Evolutionary conservation across 2,329 filamentous ascomycete species (phyloP).

Genomic region (Dryadomyces quercivorus): DNA sequence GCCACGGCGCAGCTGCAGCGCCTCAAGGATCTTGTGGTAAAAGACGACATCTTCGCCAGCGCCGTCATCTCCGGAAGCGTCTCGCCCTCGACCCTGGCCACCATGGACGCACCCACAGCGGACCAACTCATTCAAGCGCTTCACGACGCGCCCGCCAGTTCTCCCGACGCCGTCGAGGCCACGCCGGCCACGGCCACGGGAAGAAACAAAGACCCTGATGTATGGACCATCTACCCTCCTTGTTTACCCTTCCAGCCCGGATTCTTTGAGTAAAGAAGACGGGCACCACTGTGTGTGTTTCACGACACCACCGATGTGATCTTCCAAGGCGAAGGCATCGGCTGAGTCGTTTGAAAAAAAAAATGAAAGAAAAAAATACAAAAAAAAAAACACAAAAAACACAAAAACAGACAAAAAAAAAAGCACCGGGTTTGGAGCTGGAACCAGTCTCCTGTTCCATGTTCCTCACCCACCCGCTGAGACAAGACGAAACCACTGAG

Average conservation of each 20-base stretch:
- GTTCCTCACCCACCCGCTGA: not conserved
- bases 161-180: no score
- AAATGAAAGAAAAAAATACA: not conserved
- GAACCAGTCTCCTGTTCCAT: not conserved
- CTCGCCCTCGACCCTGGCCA: slow-evolving; percentile 8
- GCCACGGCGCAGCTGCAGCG: slow-evolving; percentile 19
- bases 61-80: slow-evolving; percentile 18
- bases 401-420: not conserved
- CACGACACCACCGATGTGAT: not conserved
- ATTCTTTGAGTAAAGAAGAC: not conserved
- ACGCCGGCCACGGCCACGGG: no score
- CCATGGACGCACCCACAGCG: not conserved
- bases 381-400: not conserved
- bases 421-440: not conserved
- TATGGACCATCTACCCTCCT: slow-evolving; percentile 1
- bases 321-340: not conserved
- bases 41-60: slow-evolving; percentile 17
- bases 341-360: not conserved
- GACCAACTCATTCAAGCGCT: not conserved
- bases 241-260: not conserved
- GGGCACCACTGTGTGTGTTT: not conserved
- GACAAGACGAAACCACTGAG: no score
- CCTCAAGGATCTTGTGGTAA: not conserved
- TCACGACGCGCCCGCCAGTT: not conserved
- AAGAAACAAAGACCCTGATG: slow-evolving; percentile 7